phyloP scores from a whole-genome alignment of 345 rosid species.

The Eucalyptus erythrocorys region DNA sequence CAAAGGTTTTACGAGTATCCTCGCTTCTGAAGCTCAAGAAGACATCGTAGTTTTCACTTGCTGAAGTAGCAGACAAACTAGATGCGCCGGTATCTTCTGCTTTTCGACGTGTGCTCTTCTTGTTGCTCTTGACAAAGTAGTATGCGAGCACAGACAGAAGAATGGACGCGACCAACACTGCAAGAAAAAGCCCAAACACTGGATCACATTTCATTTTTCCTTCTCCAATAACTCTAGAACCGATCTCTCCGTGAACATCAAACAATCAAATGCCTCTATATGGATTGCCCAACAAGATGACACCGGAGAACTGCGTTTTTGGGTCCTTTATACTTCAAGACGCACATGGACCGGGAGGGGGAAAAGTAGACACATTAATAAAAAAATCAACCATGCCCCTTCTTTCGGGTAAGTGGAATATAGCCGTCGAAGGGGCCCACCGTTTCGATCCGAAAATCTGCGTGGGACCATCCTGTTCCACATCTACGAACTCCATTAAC shows the following conservation, averaged over 20 bases:
- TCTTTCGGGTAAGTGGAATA: no score
- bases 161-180: no score
- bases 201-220: accelerated
- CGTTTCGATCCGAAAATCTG: no score
- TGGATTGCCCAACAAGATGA: neutral
- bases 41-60: accelerated
- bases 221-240: no score
- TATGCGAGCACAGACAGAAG: neutral
- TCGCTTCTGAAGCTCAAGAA: neutral
- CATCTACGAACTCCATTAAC: no score
- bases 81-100: accelerated
- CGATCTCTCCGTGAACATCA: neutral
- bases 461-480: no score
- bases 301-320: no score
- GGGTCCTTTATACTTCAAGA: neutral
- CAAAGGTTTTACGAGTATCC: neutral
- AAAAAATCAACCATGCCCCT: no score
- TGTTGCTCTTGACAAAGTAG: neutral
- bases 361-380: no score
- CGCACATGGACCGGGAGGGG: accelerated
- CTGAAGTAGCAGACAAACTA: accelerated
- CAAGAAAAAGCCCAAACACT: no score
- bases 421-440: no score
- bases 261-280: neutral
- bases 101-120: neutral